These are phyloP conservation scores for Ganoderma lucidum DNA, from an alignment of 1,284 basidiomycete species.

Conservation along the genomic window DNA sequence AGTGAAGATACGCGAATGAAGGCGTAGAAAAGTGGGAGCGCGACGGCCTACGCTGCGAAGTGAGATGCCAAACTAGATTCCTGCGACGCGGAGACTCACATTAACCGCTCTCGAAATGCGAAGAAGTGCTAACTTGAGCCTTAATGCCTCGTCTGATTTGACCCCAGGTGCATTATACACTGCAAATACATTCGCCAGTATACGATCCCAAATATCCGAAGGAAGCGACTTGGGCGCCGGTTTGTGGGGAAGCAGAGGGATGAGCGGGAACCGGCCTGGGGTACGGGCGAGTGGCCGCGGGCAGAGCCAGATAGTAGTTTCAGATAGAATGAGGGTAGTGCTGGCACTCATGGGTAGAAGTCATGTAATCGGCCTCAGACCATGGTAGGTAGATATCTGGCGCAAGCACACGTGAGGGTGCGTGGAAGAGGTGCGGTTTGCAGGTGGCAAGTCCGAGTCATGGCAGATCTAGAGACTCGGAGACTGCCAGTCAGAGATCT, in stretches of 20 bases:
- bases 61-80: slow-evolving; percentile 20
- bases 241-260: slow-evolving; percentile 68
- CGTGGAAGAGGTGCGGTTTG: not conserved
- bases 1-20: slow-evolving; percentile 58
- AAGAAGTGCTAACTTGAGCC: slow-evolving; percentile 48
- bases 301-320: slow-evolving; percentile 41
- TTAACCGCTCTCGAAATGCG: slow-evolving; percentile 76
- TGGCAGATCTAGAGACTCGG: not conserved
- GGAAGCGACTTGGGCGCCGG: slow-evolving; percentile 65
- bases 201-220: slow-evolving; percentile 72
- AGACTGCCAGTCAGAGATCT: no score
- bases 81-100: slow-evolving; percentile 51
- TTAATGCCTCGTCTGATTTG: slow-evolving; percentile 19
- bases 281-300: slow-evolving; percentile 49
- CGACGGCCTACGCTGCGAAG: slow-evolving; percentile 60
- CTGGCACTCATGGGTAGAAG: slow-evolving; percentile 18
- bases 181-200: slow-evolving; percentile 61
- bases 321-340: slow-evolving; percentile 13
- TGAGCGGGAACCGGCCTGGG: slow-evolving; percentile 68
- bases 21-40: slow-evolving; percentile 72
- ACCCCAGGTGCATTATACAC: slow-evolving; percentile 31
- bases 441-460: not conserved
- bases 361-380: slow-evolving; percentile 4
- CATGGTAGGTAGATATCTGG: not conserved
- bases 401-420: not conserved